Evolutionary conservation across 2,329 filamentous ascomycete genomes (phyloP).

Genomic region (Ascocoryne sarcoides): DNA sequence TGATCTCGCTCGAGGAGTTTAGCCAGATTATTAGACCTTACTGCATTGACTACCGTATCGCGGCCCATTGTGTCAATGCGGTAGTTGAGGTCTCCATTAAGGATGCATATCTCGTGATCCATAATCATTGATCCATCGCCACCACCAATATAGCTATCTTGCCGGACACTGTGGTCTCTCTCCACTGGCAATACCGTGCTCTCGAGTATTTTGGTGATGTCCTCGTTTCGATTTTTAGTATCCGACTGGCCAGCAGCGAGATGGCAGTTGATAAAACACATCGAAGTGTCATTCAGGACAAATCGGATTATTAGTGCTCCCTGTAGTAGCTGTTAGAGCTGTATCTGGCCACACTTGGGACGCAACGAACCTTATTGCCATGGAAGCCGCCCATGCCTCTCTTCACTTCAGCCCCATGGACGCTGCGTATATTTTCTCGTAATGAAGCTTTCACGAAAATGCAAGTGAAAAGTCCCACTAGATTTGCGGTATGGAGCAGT

Average conservation of each 20-base stretch:
- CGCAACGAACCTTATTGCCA: constrained; percentile 66
- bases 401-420: constrained; percentile 80
- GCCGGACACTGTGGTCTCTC: constrained; percentile 54
- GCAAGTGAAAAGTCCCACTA: constrained; percentile 93
- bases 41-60: constrained; percentile 79
- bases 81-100: constrained; percentile 96
- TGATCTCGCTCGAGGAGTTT: constrained; percentile 93
- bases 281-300: constrained; percentile 81
- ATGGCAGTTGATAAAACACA: constrained; percentile 98
- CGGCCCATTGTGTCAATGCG: constrained; percentile 96
- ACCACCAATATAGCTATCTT: constrained; percentile 80
- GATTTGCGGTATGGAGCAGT: constrained; percentile 76
- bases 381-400: constrained; percentile 91
- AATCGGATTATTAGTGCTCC: constrained; percentile 90
- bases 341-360: neutral
- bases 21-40: constrained; percentile 69
- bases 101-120: constrained; percentile 93
- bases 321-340: constrained; percentile 30
- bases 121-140: constrained; percentile 92
- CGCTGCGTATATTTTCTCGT: constrained; percentile 64
- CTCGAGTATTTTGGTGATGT: constrained; percentile 5
- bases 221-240: constrained; percentile 10
- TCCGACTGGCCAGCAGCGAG: constrained; percentile 90
- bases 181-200: constrained; percentile 64
- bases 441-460: constrained; percentile 83